A percentile compares a stretch with the other conserved stretches of the same genome.
Evolutionary conservation across 2,329 filamentous ascomycete genomes (phyloP).

Genomic region (Chrysosporium queenslandicum): DNA sequence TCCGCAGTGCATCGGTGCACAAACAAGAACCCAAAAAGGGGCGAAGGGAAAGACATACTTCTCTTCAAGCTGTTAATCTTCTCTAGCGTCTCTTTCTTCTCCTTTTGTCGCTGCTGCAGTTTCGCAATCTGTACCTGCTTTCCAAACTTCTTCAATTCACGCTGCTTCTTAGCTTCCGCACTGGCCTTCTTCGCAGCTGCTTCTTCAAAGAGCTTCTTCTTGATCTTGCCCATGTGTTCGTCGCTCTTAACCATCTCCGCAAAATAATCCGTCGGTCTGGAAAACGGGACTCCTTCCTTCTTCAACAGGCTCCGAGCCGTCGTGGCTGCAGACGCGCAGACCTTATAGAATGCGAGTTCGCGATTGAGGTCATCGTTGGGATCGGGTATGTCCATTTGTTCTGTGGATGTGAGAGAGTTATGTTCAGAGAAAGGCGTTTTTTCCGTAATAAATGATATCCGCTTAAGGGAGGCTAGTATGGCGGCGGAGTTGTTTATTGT

Average conservation of each 20-base stretch:
- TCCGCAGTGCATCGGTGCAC: background rate
- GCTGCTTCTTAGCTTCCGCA: slow-evolving; percentile 78
- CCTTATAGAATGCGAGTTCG: slow-evolving; percentile 86
- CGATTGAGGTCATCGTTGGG: slow-evolving; percentile 85
- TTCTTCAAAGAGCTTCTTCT: slow-evolving; percentile 83
- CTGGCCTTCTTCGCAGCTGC: slow-evolving; percentile 86
- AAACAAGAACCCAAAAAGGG: background rate
- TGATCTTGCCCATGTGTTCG: slow-evolving; percentile 95
- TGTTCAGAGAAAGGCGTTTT: slow-evolving; percentile 71
- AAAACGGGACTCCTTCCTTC: slow-evolving; percentile 75
- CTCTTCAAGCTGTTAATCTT: slow-evolving; percentile 93
- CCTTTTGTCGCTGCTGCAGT: slow-evolving; percentile 84
- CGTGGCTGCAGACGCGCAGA: slow-evolving; percentile 69
- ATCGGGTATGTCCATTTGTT: slow-evolving; percentile 64
- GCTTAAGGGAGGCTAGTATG: slow-evolving; percentile 67
- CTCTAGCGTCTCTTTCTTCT: slow-evolving; percentile 83
- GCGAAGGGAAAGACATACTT: slow-evolving; percentile 53
- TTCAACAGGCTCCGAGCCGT: slow-evolving; percentile 63
- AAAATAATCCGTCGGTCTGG: slow-evolving; percentile 87
- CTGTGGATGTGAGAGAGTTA: slow-evolving; percentile 61
- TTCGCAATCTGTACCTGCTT: slow-evolving; percentile 97
- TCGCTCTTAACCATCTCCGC: slow-evolving; percentile 99
- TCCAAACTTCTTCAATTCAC: slow-evolving; percentile 97
- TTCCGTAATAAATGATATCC: slow-evolving; percentile 46
- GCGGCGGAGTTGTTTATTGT: slow-evolving; percentile 96